Percentiles rank a stretch among this genome's conserved stretches.
Evolutionary conservation across 1,284 basidiomycete species (phyloP).

Genomic region (Malassezia equina): DNA sequence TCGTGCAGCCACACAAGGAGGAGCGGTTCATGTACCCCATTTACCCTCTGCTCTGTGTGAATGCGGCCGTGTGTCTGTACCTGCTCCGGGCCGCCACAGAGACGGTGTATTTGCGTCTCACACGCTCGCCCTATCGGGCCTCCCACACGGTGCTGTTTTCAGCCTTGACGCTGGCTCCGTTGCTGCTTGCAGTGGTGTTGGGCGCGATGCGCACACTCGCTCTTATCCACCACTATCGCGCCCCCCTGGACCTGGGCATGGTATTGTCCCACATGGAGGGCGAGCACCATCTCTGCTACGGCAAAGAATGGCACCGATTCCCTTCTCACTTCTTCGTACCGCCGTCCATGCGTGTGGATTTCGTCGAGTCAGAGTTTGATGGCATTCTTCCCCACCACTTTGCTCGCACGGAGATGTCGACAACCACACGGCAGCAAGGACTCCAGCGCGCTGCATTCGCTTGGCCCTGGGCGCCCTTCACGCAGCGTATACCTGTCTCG

Average conservation of each 20-base stretch:
- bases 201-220: constrained; percentile 71
- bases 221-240: constrained; percentile 77
- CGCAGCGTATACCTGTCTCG: constrained; percentile 57
- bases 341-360: constrained; percentile 67
- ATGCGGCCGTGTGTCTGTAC: constrained; percentile 72
- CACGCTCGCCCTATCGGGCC: constrained; percentile 30
- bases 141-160: constrained; percentile 57
- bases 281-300: constrained; percentile 59
- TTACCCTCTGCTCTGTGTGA: constrained; percentile 84
- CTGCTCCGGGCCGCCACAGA: constrained; percentile 48
- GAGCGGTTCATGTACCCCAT: constrained; percentile 95
- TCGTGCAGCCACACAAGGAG: constrained; percentile 83
- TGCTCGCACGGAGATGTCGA: no score
- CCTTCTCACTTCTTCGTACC: constrained; percentile 82
- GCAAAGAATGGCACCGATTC: constrained; percentile 93
- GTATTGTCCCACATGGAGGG: constrained; percentile 29
- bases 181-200: constrained; percentile 59
- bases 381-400: constrained; percentile 83
- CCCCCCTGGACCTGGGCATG: constrained; percentile 69
- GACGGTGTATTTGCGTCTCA: constrained; percentile 22
- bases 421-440: neutral
- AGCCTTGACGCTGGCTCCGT: constrained; percentile 61
- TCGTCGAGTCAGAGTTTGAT: constrained; percentile 77
- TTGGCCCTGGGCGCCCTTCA: constrained; percentile 51
- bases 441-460: constrained; percentile 46